Base-by-base conservation (phyloP, 73 alveolate genomes). In the Tetrahymena thermophila region DNA sequence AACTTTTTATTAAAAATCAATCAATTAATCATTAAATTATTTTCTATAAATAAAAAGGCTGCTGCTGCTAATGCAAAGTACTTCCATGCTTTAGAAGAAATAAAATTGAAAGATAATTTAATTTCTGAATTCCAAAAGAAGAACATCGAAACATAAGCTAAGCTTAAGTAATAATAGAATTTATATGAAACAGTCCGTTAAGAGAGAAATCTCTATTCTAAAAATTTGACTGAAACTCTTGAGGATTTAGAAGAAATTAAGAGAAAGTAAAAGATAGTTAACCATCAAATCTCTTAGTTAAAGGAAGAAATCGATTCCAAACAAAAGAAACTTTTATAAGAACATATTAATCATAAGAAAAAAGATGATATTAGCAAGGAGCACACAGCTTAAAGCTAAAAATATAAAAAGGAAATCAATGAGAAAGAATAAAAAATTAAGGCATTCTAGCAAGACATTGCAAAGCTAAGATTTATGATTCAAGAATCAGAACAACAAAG, bases 121-220 rank as follows among this genome's bases (percentile, higher is more conserved):
- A 98, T 98, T 96, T 97, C 98, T 71, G 99, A 98, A 96, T 97
- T 98, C 55, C 97, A 98, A 96, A 98, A 98, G 97, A 98, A 98
- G 94, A 97, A 97, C 95, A 98, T 98, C 40, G 99, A 98, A 96
- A 96, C 98, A 93, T 99, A 98, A 95, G 99, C 99, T 84, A 98
- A 98, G 93, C 97, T 98, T 93, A 98, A 98, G 94, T 98, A 98
- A 97, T 99, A 99, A 97, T 98, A 98, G 97, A 99, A 99, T 96
- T 98, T 99, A 84, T 99, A 99, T 96, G 99, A 99, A 96, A 99
- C 99, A 19, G 99, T 99, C 93, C 98, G 99, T 93, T 97, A 99
- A 84, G 99, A 99, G 94, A 98, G 99, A 96, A 99, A 99, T 96
- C 98, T 99, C 17, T 99, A 99, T 98, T 98, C 99, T 34, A 99